Evolutionary conservation across 192 early-diverging fungal species (phyloP).

Genomic region (Funneliformis geosporum): DNA sequence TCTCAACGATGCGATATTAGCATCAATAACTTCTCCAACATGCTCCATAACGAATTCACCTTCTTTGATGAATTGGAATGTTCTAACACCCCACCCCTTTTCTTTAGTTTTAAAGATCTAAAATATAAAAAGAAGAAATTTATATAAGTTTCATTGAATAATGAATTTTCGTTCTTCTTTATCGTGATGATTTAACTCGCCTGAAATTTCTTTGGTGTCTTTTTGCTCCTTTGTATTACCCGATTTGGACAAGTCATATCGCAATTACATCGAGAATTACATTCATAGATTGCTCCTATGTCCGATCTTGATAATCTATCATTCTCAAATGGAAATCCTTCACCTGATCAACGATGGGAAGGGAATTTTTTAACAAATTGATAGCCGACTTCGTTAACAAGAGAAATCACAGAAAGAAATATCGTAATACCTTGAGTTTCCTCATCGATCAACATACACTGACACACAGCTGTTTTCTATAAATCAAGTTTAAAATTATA

Average conservation of each 20-base stretch:
- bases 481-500: background rate
- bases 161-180: background rate
- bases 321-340: constrained; percentile 19
- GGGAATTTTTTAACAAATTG: background rate
- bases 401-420: background rate
- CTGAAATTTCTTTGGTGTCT: constrained; percentile 1
- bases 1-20: background rate
- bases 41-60: constrained; percentile 13
- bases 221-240: constrained; percentile 13
- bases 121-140: background rate
- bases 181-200: background rate
- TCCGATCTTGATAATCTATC: background rate
- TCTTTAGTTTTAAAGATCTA: constrained; percentile 26
- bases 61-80: background rate
- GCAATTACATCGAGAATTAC: constrained; percentile 17
- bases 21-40: constrained; percentile 19
- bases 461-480: background rate
- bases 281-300: constrained; percentile 24
- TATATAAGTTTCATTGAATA: background rate
- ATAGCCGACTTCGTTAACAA: background rate
- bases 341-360: background rate
- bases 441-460: background rate
- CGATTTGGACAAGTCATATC: constrained; percentile 7
- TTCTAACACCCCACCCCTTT: constrained; percentile 25
- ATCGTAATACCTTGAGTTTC: background rate